Percentiles rank a stretch among this genome's conserved stretches.
These are phyloP conservation scores for Huntiella decipiens DNA, from an alignment of 2,329 filamentous ascomycete species.

Conservation along the genomic window DNA sequence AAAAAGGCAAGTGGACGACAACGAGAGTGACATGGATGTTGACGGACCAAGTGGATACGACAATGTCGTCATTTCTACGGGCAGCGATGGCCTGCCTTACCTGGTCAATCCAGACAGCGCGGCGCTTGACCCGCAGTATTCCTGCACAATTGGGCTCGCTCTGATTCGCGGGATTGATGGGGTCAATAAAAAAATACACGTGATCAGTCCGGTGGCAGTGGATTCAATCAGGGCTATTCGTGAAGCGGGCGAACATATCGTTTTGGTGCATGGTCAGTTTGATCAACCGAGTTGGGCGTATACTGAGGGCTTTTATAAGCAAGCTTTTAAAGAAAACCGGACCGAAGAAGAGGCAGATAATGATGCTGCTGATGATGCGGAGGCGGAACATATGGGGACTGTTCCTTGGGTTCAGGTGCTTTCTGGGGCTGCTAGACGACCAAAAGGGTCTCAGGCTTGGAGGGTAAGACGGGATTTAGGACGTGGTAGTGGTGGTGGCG, in stretches of 20 bases:
- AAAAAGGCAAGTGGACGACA: not conserved
- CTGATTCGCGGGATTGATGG: slow-evolving; percentile 52
- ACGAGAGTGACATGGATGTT: slow-evolving; percentile 12
- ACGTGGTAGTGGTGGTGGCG: slow-evolving; percentile 17
- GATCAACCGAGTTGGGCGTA: slow-evolving; percentile 54
- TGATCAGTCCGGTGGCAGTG: slow-evolving; percentile 41
- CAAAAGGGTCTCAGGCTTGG: slow-evolving; percentile 41
- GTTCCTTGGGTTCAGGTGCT: slow-evolving; percentile 42
- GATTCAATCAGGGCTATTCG: slow-evolving; percentile 23
- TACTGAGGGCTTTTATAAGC: slow-evolving; percentile 38
- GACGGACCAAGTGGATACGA: slow-evolving; percentile 7
- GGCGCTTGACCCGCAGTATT: slow-evolving; percentile 39
- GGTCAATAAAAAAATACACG: slow-evolving; percentile 32
- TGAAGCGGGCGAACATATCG: slow-evolving; percentile 28
- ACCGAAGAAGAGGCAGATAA: slow-evolving; percentile 20
- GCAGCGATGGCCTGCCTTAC: slow-evolving; percentile 40
- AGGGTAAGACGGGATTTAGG: slow-evolving; percentile 45
- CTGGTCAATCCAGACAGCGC: slow-evolving; percentile 35
- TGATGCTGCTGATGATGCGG: slow-evolving; percentile 14
- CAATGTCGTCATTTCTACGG: slow-evolving; percentile 17
- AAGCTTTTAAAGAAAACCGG: slow-evolving; percentile 14
- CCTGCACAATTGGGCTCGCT: slow-evolving; percentile 41
- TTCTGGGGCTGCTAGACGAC: slow-evolving; percentile 33
- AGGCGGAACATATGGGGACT: slow-evolving; percentile 14
- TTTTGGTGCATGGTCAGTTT: slow-evolving; percentile 49